Conservation (phyloP, 2,329 filamentous ascomycete genomes). For the Ascochyta koolunga region DNA sequence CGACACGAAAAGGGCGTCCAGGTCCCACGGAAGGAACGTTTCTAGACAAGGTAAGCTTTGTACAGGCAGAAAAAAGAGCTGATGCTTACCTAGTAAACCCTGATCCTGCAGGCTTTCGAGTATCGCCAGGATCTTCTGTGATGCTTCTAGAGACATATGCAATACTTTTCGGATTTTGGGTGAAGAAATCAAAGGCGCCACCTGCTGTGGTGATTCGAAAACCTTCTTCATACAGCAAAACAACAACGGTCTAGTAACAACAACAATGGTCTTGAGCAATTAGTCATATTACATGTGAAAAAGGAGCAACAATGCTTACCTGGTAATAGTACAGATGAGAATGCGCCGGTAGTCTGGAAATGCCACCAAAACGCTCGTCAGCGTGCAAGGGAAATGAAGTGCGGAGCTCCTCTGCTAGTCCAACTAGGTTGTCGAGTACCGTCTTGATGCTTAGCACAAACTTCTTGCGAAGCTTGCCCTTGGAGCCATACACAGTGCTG, state of each 20-base stretch:
- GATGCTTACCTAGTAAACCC: constrained; percentile 53
- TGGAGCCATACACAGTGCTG: constrained; percentile 53
- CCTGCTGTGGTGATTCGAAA: constrained; percentile 36
- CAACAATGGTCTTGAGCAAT: constrained; percentile 48
- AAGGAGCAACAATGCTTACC: constrained; percentile 25
- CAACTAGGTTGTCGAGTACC: constrained; percentile 49
- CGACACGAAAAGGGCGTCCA: constrained; percentile 54
- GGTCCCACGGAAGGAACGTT: constrained; percentile 57
- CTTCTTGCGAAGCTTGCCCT: constrained; percentile 55
- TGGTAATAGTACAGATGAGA: constrained; percentile 48
- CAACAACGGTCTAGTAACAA: constrained; percentile 51
- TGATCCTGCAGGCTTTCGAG: constrained; percentile 54
- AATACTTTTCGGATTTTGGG: constrained; percentile 48
- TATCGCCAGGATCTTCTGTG: constrained; percentile 52
- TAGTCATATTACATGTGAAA: neutral
- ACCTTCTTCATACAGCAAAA: constrained; percentile 52
- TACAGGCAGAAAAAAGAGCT: neutral
- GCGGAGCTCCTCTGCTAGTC: constrained; percentile 50
- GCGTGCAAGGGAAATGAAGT: constrained; percentile 47
- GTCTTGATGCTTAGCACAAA: constrained; percentile 47
- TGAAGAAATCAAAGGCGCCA: constrained; percentile 44
- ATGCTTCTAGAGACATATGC: constrained; percentile 53
- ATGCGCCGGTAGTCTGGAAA: constrained; percentile 52
- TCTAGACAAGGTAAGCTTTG: constrained; percentile 41
- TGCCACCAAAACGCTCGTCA: constrained; percentile 46